Evolutionary conservation across 768 basidiomycete genomes (phyloP).

Genomic region (Lentinula detonsa): DNA sequence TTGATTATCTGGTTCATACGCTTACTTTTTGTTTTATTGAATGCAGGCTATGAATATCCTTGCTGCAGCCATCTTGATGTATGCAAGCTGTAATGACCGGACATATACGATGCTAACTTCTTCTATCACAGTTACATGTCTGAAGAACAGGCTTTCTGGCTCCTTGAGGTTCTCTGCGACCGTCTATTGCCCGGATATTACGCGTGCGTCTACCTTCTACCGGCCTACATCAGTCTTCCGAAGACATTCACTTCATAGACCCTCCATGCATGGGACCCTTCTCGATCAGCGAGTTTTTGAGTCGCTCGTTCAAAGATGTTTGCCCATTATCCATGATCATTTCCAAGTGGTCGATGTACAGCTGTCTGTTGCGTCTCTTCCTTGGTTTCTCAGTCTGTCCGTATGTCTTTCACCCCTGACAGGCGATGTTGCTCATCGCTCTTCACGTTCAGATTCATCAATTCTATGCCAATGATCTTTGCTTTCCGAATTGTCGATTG

Average conservation of each 20-base stretch:
- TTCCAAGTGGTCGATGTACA: constrained; percentile 91
- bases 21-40: background rate
- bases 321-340: constrained; percentile 93
- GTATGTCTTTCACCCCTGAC: constrained; percentile 26
- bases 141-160: constrained; percentile 98
- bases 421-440: constrained; percentile 2
- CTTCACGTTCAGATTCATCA: constrained; percentile 56
- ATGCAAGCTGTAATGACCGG: constrained; percentile 14
- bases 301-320: constrained; percentile 79
- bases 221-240: background rate
- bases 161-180: constrained; percentile 91
- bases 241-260: constrained; percentile 34
- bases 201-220: constrained; percentile 49
- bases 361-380: constrained; percentile 91
- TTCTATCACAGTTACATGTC: constrained; percentile 78
- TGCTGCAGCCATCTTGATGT: constrained; percentile 93
- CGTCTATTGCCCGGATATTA: constrained; percentile 97
- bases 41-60: constrained; percentile 93
- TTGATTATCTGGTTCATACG: constrained; percentile 1
- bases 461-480: constrained; percentile 96
- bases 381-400: constrained; percentile 96
- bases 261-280: constrained; percentile 97
- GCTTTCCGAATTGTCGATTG: constrained; percentile 97
- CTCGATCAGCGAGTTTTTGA: constrained; percentile 99
- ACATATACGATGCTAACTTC: background rate